Evolutionary conservation across 257 asterid genomes (phyloP).

Genomic region (Rhazya stricta): DNA sequence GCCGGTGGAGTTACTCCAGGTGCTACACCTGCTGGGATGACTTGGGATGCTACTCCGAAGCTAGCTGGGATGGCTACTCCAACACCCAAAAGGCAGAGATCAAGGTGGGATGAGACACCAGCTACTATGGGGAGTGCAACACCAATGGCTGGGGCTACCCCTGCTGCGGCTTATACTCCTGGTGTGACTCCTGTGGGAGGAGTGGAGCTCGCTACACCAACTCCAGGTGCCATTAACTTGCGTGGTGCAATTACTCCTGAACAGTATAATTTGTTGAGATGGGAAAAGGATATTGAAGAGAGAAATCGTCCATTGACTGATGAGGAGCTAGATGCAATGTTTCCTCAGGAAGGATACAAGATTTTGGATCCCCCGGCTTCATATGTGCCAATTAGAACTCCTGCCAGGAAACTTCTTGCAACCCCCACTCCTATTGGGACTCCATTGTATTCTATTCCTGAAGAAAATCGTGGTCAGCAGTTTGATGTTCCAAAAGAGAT

Average conservation of each 20-base stretch:
- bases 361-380: conserved; percentile 79
- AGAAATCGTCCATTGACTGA: conserved; percentile 80
- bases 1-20: conserved; percentile 87
- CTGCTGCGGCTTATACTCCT: conserved; percentile 75
- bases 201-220: conserved; percentile 77
- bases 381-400: conserved; percentile 87
- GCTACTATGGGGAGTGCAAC: conserved; percentile 95
- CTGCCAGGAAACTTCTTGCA: conserved; percentile 86
- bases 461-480: conserved; percentile 78
- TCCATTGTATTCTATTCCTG: conserved; percentile 68
- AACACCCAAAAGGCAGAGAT: conserved; percentile 88
- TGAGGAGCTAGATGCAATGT: conserved; percentile 82
- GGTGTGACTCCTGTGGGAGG: conserved; percentile 86
- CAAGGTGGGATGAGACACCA: conserved; percentile 98
- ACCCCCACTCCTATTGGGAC: conserved; percentile 86
- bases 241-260: conserved; percentile 84
- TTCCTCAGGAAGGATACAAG: conserved; percentile 87
- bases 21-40: conserved; percentile 92
- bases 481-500: conserved; percentile 81
- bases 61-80: conserved; percentile 76
- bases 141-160: conserved; percentile 73
- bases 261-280: conserved; percentile 72
- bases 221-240: conserved; percentile 67
- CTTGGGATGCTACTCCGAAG: conserved; percentile 91
- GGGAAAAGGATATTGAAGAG: conserved; percentile 93